Percentiles rank a stretch among this genome's conserved stretches.
Evolutionary conservation across 345 rosid genomes (phyloP).

Genomic region (Ceriops tagal): DNA sequence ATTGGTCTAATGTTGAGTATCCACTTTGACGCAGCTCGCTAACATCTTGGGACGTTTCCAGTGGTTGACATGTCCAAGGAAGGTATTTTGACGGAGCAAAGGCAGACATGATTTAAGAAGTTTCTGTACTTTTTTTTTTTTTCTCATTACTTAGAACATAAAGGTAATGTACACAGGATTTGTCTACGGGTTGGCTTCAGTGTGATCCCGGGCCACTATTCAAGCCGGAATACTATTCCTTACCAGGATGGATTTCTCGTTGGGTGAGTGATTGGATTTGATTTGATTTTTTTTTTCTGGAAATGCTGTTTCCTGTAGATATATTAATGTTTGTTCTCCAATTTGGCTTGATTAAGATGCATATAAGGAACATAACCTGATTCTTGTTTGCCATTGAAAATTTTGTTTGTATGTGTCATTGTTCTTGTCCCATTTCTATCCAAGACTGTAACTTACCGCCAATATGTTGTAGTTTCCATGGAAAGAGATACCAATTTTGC

Average conservation of each 20-base stretch:
- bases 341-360: no score
- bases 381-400: neutral
- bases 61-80: conserved; percentile 93
- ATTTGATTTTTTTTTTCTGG: conserved; percentile 74
- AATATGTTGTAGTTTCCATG: conserved; percentile 63
- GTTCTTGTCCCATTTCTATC: neutral
- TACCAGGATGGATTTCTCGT: conserved; percentile 55
- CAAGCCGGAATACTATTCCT: conserved; percentile 56
- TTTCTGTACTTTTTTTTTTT: neutral
- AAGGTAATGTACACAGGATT: conserved; percentile 53
- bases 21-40: conserved; percentile 62
- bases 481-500: conserved; percentile 73
- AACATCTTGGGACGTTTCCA: conserved; percentile 75
- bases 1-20: neutral
- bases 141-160: neutral
- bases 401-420: neutral
- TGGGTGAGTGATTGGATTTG: conserved; percentile 66
- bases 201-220: conserved; percentile 92
- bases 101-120: neutral
- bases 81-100: conserved; percentile 38
- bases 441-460: neutral
- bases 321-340: no score
- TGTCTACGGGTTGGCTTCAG: conserved; percentile 89
- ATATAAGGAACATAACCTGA: no score
- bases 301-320: conserved; percentile 12